phyloP scores from a whole-genome alignment of 805 yeast genomes.

The Candida khao-thaluensis region DNA sequence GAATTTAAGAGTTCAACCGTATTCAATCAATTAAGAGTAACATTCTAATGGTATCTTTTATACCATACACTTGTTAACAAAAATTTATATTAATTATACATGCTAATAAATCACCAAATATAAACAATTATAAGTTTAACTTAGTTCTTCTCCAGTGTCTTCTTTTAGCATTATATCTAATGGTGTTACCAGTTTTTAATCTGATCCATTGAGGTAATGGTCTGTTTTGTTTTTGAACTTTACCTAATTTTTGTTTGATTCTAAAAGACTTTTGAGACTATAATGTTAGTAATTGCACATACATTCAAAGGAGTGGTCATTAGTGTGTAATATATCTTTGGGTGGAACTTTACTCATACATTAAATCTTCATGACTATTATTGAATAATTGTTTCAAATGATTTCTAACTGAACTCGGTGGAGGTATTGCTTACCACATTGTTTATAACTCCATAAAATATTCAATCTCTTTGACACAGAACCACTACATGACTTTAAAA shows the following conservation, averaged over 20 bases:
- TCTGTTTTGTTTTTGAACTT: constrained; percentile 98
- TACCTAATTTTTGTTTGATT: constrained; percentile 98
- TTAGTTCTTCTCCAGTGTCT: constrained; percentile 99
- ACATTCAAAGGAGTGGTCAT: not conserved
- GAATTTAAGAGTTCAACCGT: not conserved
- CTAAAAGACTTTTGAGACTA: constrained; percentile 94
- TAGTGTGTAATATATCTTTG: no score
- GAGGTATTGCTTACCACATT: no score
- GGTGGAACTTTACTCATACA: no score
- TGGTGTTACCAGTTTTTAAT: constrained; percentile 95
- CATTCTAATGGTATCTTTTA: not conserved
- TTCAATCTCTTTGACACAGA: no score
- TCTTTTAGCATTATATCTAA: constrained; percentile 99
- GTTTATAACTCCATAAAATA: no score
- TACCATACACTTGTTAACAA: constrained; percentile 1
- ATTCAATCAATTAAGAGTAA: not conserved
- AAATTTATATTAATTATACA: constrained; percentile 12
- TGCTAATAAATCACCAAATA: constrained; percentile 7
- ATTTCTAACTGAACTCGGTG: no score
- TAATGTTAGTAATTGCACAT: constrained; percentile 28
- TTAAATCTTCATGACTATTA: no score
- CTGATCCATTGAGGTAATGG: constrained; percentile 99
- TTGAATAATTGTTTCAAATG: no score
- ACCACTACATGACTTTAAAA: no score
- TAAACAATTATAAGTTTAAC: constrained; percentile 76